Base-by-base conservation (phyloP, 2,329 filamentous ascomycete species). In the Harringtonia lauricola region DNA sequence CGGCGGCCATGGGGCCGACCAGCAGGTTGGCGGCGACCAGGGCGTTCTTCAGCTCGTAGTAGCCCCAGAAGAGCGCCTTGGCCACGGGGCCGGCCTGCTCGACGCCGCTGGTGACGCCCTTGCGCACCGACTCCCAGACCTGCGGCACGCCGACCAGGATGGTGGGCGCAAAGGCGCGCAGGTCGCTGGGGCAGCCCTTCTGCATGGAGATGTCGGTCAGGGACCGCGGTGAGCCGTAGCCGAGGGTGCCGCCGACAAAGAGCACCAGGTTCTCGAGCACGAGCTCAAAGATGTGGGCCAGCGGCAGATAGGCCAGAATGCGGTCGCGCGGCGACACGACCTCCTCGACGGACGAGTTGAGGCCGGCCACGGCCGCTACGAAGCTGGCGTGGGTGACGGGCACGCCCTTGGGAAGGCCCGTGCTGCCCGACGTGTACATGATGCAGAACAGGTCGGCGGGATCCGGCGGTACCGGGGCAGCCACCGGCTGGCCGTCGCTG, bases 41-140 rank as follows among this genome's bases (percentile, higher is more conserved):
- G 52, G 76, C 71, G 22, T 65, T 63, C 61, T 84, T 84, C 47
- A 73, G 67, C 54, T 64, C 67, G 53, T 75, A 70, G 19, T 78
- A 77, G 30, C 69, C 69, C 77, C 76, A 81, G 72, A 98, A 98
- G 49, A 96, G 65, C 55, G 81, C 80, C 64, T 72, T 81, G 46
- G 82, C 73, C 35, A 96, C 46, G n/a, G 73, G 63, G 55, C 80
- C 81, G 49, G 83, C 75, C 46, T 74, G 68, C 58, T 85, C 82
- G 47, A 96, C 81, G 63, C 88, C 87, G 55, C 70, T 66, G 51
- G 90, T 70, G 55, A 98, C 85, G 43, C 92, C 92, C 71, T 98
- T 98, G 71, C 88, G 90, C 56, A 98, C 83, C 1, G 86, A 89
- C 66, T 98, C 92, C 89, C 90, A 98, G 28, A 98, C 83, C 46